Evolutionary conservation across 768 basidiomycete species (phyloP).

Genomic region (Pleurotus pulmonarius): DNA sequence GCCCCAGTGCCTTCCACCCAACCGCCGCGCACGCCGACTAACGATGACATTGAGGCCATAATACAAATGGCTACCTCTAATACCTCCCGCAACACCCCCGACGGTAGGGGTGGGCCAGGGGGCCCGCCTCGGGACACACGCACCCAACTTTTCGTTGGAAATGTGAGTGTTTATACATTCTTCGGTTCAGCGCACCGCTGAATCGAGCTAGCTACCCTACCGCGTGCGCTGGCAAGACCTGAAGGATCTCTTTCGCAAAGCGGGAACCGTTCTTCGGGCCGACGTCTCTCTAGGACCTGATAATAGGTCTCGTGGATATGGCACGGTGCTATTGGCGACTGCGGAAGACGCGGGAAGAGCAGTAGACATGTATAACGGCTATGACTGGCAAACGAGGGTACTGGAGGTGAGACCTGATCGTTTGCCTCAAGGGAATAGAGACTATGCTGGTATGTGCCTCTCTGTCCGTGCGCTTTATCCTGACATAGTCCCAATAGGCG

Average conservation of each 20-base stretch:
- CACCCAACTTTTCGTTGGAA: constrained; percentile 94
- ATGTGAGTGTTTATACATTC: constrained; percentile 55
- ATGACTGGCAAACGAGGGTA: constrained; percentile 91
- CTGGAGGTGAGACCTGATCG: constrained; percentile 92
- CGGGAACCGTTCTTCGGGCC: constrained; percentile 84
- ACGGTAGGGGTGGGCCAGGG: constrained; percentile 30
- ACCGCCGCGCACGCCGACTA: constrained; percentile 38
- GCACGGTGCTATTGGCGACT: constrained; percentile 92
- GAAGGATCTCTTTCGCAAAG: constrained; percentile 94
- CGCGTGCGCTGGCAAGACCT: constrained; percentile 99
- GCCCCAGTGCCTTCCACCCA: background rate
- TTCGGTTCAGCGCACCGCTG: background rate
- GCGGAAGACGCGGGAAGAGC: constrained; percentile 93
- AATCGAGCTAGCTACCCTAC: constrained; percentile 73
- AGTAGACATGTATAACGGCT: constrained; percentile 95
- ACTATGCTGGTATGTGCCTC: background rate
- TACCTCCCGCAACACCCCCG: constrained; percentile 41
- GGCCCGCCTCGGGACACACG: constrained; percentile 73
- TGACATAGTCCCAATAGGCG: background rate
- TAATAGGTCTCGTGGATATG: constrained; percentile 90
- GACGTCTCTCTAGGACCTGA: constrained; percentile 79
- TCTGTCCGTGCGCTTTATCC: background rate
- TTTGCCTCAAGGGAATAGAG: constrained; percentile 35
- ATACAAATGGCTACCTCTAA: constrained; percentile 85
- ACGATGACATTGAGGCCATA: constrained; percentile 88